These are phyloP conservation scores for Neonectria faginata DNA, from an alignment of 2,329 filamentous ascomycete species.

Conservation along the genomic window DNA sequence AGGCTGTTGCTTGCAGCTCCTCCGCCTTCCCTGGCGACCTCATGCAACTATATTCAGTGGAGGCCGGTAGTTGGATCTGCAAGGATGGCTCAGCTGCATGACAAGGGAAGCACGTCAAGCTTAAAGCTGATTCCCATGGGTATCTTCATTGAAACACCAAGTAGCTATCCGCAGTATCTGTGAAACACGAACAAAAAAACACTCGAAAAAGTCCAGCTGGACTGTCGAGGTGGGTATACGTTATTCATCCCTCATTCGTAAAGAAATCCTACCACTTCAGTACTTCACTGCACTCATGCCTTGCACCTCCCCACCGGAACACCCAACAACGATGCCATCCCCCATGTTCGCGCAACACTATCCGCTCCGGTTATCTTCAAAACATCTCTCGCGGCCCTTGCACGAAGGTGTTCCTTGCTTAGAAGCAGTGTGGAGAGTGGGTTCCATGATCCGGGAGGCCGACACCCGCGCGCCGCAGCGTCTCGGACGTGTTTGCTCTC, in stretches of 20 bases:
- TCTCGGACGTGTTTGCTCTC: neutral
- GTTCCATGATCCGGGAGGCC: constrained; percentile 16
- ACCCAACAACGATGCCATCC: constrained; percentile 39
- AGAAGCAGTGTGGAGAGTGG: constrained; percentile 25
- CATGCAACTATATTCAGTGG: constrained; percentile 18
- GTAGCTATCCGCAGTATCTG: neutral
- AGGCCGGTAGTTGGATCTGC: neutral
- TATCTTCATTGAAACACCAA: neutral
- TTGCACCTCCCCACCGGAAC: constrained; percentile 33
- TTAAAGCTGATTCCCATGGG: neutral
- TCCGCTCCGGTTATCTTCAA: constrained; percentile 43
- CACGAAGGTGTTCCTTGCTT: constrained; percentile 26
- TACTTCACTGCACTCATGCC: neutral
- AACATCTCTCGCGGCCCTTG: constrained; percentile 25
- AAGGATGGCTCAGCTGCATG: constrained; percentile 1
- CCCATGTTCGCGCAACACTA: constrained; percentile 39
- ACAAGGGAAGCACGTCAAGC: neutral
- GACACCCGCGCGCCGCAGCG: neutral
- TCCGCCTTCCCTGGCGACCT: neutral
- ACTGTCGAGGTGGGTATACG: neutral
- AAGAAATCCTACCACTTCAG: neutral
- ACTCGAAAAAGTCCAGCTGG: neutral
- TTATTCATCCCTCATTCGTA: neutral
- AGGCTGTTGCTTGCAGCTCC: neutral
- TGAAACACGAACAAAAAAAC: neutral